Base-by-base conservation (phyloP, 768 basidiomycete genomes). In the Boletus rubescentipes region DNA sequence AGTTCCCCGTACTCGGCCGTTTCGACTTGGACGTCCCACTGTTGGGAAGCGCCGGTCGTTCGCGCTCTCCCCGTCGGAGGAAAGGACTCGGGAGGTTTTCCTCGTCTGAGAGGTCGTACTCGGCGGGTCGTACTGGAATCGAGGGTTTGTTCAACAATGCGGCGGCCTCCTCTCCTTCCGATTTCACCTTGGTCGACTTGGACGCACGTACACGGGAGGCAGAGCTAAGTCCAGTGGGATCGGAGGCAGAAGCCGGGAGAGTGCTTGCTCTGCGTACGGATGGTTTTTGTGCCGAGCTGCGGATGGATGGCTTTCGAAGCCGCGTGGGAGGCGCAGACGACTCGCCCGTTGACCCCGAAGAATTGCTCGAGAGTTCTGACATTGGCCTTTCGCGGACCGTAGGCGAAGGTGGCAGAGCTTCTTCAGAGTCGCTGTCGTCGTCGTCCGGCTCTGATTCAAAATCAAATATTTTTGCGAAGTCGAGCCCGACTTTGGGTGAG, bases 51-150 rank as follows among this genome's bases (percentile, higher is more conserved):
- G 30, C 49, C n/a, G 42, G 23, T 45, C 62, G 62, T 36, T 75
- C 76, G 23, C 74, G 69, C 30, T 84, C 83, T 5, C 55, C 69
- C 46, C 81, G 76, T 64, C 86, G 87, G 39, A 93, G 66, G 71
- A 93, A 93, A 6, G 91, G 91, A 64, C 88, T 90, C 0, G 91
- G 91, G 0, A 93, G 77, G 67, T 91, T 92, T 67, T 91, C 90
- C 65, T 91, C 91, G 64, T 93, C 89, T 1, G 76, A 75, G 10
- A 87, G 61, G 66, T 91, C 85, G 61, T 91, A 93, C 53, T 79
- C 72, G 4, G 83, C 75, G 4, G 79, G 68, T 0, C 43, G 50
- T 1, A 21, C 29, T 3, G 61, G 54, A 4, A 49, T 58, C 8
- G 67, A 60, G n/a, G 39, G 39, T 16, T 70, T 68, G 8, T 34